phyloP scores from a whole-genome alignment of 805 yeast genomes.

The Lachancea dasiensis region DNA sequence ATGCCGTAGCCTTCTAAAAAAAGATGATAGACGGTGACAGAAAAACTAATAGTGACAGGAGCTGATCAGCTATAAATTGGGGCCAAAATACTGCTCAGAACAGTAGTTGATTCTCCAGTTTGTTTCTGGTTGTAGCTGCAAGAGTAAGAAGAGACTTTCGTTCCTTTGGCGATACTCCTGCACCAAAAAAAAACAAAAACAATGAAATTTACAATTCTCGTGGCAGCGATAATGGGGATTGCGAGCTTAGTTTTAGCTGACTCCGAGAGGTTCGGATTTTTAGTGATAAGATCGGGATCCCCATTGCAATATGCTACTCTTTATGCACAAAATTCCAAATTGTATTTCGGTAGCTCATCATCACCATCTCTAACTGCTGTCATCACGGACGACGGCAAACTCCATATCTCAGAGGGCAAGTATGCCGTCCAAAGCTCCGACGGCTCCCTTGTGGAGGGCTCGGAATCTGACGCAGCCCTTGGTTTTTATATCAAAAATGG shows the following conservation, averaged over 20 bases:
- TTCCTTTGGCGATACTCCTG: too few relatives aligned
- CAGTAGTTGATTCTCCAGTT: too few relatives aligned
- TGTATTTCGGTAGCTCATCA: constrained; percentile 16
- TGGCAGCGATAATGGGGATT: constrained; percentile 25
- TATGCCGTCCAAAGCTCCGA: constrained; percentile 26
- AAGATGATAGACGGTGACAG: too few relatives aligned
- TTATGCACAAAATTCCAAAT: constrained; percentile 16
- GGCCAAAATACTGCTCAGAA: too few relatives aligned
- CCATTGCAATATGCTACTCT: constrained; percentile 30
- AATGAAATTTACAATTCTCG: constrained; percentile 26
- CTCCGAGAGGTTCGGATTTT: constrained; percentile 33
- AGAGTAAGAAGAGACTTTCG: too few relatives aligned
- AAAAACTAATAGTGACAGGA: too few relatives aligned
- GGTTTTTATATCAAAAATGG: constrained; percentile 38
- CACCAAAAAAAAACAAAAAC: too few relatives aligned
- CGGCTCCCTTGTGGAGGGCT: constrained; percentile 21
- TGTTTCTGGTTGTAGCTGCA: too few relatives aligned
- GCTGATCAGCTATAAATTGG: too few relatives aligned
- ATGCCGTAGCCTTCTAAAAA: too few relatives aligned
- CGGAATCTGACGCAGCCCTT: constrained; percentile 24
- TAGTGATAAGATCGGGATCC: constrained; percentile 35
- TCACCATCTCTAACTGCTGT: constrained; percentile 14
- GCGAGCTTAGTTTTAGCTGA: constrained; percentile 30
- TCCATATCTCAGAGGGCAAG: constrained; percentile 27
- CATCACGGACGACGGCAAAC: constrained; percentile 32